Evolutionary conservation across 2,329 filamentous ascomycete species (phyloP).

Genomic region (Leptoxyphium fumago): DNA sequence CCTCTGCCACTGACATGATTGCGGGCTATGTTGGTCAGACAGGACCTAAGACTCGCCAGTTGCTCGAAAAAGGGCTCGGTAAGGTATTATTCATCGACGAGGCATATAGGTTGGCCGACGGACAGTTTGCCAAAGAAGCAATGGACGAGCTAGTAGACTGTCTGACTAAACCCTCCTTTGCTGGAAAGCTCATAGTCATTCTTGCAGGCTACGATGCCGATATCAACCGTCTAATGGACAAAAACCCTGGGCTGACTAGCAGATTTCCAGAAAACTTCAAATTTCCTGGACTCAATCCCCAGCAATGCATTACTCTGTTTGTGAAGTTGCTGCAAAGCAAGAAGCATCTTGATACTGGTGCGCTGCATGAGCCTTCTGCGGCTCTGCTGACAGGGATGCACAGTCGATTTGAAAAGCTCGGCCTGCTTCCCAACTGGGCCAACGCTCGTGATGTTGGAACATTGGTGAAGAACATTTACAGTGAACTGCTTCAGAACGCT

Average conservation of each 20-base stretch:
- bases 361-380: constrained; percentile 14
- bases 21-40: constrained; percentile 57
- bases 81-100: constrained; percentile 59
- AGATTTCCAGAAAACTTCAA: constrained; percentile 49
- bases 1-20: constrained; percentile 53
- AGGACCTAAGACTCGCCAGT: constrained; percentile 47
- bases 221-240: constrained; percentile 47
- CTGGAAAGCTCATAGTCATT: constrained; percentile 48
- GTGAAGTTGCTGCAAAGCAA: constrained; percentile 18
- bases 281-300: constrained; percentile 31
- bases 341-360: constrained; percentile 17
- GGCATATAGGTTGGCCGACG: constrained; percentile 49
- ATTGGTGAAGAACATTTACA: constrained; percentile 38
- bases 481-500: constrained; percentile 15
- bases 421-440: constrained; percentile 39
- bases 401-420: constrained; percentile 27
- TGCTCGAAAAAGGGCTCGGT: constrained; percentile 48
- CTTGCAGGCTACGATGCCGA: constrained; percentile 54
- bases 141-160: constrained; percentile 38
- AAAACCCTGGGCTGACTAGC: constrained; percentile 49
- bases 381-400: constrained; percentile 9
- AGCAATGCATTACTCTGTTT: constrained; percentile 25
- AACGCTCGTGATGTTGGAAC: constrained; percentile 49
- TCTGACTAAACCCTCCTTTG: constrained; percentile 43
- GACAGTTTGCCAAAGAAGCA: constrained; percentile 42